Evolutionary conservation across 768 basidiomycete species (phyloP), one percentile per base, ranked within the genome.

Genomic region (Podaxis mareebaensis): DNA sequence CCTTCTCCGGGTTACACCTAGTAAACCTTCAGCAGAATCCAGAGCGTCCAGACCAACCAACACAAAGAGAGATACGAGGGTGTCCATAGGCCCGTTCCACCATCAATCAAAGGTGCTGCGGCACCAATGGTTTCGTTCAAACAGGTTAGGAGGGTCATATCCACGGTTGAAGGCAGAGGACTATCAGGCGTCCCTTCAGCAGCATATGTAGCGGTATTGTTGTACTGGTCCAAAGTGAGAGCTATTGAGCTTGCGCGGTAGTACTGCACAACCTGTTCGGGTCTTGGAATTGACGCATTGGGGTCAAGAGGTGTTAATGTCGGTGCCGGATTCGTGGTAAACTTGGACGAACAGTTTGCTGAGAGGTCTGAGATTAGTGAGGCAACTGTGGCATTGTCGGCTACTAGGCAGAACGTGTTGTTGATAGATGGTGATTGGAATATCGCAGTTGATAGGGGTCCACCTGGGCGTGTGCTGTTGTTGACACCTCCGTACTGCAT

Each of bases 201-300:
- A 7, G 69, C 69, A 40, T 84, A 72, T 2, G 79, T 82, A 3
- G 80, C 82, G 0, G 83, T 81, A 67, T 88, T 81, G 67, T 88
- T 86, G 71, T 88, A 88, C 1, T 82, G 84, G 53, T 88, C 82
- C 6, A 88, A 75, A 0, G 81, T 80, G 6, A 88, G 78, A 3
- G 78, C 82, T 30, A 83, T 78, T 44, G 79, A 83, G 66, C 82
- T 84, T 0, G 85, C 80, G 30, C 87, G 84, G 68, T 82, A 88
- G 67, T 88, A 88, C 59, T 88, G 83, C 4, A 87, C 67, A 0
- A 78, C 80, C 64, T 84, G 79, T 64, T 83, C 79, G 0, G 85
- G 84, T 42, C 69, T 69, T 12, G 77, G 76, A 3, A 58, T 28
- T 1, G 63, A 66, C 2, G 66, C 60, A 30, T 52, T 46, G 5